Conservation (phyloP, 768 basidiomycete species). For the Termitomyces sp. region DNA sequence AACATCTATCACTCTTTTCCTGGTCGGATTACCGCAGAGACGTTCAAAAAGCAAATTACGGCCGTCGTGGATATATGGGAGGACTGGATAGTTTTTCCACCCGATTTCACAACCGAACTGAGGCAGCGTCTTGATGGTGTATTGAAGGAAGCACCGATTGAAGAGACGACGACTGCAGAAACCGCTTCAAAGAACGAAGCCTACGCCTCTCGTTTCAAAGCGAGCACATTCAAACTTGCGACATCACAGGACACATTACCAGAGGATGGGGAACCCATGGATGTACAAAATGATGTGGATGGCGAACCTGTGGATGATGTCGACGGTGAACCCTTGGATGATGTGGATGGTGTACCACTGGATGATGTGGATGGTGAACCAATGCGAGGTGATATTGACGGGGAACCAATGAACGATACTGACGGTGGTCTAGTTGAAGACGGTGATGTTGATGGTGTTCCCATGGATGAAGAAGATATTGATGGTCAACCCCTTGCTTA, state of each 20-base stretch:
- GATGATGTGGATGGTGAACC: conserved; percentile 49
- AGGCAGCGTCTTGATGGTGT: conserved; percentile 71
- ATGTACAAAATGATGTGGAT: conserved; percentile 32
- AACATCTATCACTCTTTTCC: conserved; percentile 95
- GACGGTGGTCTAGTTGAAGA: conserved; percentile 16
- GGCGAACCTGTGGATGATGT: conserved; percentile 43
- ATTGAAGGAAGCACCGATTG: conserved; percentile 24
- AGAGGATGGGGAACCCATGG: conserved; percentile 29
- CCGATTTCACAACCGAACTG: conserved; percentile 76
- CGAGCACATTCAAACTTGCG: conserved; percentile 74
- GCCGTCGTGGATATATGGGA: conserved; percentile 95
- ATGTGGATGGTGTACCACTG: conserved; percentile 30
- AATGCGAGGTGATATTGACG: conserved; percentile 38
- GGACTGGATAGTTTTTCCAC: conserved; percentile 95
- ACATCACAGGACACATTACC: conserved; percentile 25
- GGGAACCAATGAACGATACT: conserved; percentile 23
- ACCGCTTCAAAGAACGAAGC: conserved; percentile 24
- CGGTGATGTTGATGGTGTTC: conserved; percentile 9
- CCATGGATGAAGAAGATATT: conserved; percentile 15
- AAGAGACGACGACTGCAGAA: conserved; percentile 25
- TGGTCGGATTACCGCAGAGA: conserved; percentile 92
- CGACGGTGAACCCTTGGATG: conserved; percentile 40
- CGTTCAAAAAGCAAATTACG: conserved; percentile 91
- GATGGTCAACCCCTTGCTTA: conserved; percentile 3
- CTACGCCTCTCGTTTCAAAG: conserved; percentile 67